Percentiles rank a stretch among this genome's conserved stretches.
Conservation (phyloP, 345 rosid genomes). For the Nephelium lappaceum region DNA sequence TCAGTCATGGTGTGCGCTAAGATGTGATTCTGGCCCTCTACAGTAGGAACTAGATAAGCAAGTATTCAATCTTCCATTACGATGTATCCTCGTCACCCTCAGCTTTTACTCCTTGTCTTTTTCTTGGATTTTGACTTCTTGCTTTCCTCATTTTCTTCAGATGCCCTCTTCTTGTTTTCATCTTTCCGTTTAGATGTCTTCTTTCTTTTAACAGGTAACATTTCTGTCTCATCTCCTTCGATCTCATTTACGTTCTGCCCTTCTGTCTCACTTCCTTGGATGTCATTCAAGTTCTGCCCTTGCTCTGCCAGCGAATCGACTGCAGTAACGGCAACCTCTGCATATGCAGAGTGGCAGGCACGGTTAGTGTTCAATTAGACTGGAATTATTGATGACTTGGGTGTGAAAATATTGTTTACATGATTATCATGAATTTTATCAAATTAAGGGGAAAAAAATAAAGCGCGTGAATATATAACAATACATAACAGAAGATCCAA, state of each 20-base stretch:
- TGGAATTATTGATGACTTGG: neutral
- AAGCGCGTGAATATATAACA: neutral
- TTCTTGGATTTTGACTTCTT: conserved; percentile 28
- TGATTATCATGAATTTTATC: neutral
- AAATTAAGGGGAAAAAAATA: neutral
- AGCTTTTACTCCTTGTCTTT: conserved; percentile 16
- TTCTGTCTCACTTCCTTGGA: conserved; percentile 27
- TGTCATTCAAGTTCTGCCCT: conserved; percentile 15
- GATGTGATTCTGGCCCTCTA: neutral
- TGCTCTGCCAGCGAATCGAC: neutral
- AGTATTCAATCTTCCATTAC: neutral
- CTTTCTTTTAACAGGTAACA: conserved; percentile 38
- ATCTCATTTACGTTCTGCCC: conserved; percentile 16
- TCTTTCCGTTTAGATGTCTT: conserved; percentile 32
- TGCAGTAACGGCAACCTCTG: conserved; percentile 30
- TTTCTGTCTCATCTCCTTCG: conserved; percentile 29
- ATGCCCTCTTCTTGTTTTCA: conserved; percentile 27
- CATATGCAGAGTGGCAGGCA: neutral
- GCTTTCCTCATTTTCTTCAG: conserved; percentile 22
- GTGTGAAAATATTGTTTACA: neutral
- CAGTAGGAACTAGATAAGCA: neutral
- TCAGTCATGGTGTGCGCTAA: neutral
- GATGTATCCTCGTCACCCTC: conserved; percentile 23
- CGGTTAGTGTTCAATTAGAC: neutral
- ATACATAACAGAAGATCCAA: neutral